phyloP scores from a whole-genome alignment of 495 filamentous ascomycete species.

The Neurospora sp. region DNA sequence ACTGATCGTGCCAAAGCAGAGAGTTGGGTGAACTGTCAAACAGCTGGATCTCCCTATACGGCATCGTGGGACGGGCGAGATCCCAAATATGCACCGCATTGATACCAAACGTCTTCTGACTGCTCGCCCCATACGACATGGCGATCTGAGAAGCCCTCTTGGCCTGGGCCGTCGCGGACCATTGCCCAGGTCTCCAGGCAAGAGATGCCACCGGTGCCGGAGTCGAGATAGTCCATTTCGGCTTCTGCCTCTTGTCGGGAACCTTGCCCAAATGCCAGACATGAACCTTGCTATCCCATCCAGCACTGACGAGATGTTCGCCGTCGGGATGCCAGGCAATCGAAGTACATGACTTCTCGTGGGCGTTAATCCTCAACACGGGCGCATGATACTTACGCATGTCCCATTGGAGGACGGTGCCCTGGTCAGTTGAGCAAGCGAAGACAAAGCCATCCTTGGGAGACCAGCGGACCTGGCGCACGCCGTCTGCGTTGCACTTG shows the following conservation, averaged over 20 bases:
- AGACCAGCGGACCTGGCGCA: slow-evolving; percentile 84
- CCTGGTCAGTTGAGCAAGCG: slow-evolving; percentile 83
- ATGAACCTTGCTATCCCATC: slow-evolving; percentile 71
- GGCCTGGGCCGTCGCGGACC: slow-evolving; percentile 56
- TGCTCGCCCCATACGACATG: slow-evolving; percentile 41
- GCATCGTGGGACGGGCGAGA: slow-evolving; percentile 74
- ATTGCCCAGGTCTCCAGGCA: slow-evolving; percentile 77
- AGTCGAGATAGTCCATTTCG: slow-evolving; percentile 49
- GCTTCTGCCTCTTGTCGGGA: slow-evolving; percentile 70
- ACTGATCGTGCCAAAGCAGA: slow-evolving; percentile 82
- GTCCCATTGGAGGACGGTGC: slow-evolving; percentile 54
- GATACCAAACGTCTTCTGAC: slow-evolving; percentile 44
- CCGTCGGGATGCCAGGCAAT: slow-evolving; percentile 97
- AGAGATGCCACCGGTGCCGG: slow-evolving; percentile 60
- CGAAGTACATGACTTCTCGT: slow-evolving; percentile 63
- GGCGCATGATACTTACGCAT: slow-evolving; percentile 35
- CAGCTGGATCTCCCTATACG: slow-evolving; percentile 72
- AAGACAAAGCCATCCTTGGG: slow-evolving; percentile 76
- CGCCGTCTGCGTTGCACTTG: slow-evolving; percentile 56
- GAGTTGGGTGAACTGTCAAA: slow-evolving; percentile 64
- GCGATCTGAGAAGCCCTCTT: slow-evolving; percentile 48
- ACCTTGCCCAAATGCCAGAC: slow-evolving; percentile 86
- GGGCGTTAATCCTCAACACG: slow-evolving; percentile 67
- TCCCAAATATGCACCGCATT: slow-evolving; percentile 86
- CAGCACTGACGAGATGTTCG: slow-evolving; percentile 75